These are phyloP conservation scores for Tillandsia fasciculata DNA, from an alignment of 176 grass and related monocot genomes.

Conservation along the genomic window DNA sequence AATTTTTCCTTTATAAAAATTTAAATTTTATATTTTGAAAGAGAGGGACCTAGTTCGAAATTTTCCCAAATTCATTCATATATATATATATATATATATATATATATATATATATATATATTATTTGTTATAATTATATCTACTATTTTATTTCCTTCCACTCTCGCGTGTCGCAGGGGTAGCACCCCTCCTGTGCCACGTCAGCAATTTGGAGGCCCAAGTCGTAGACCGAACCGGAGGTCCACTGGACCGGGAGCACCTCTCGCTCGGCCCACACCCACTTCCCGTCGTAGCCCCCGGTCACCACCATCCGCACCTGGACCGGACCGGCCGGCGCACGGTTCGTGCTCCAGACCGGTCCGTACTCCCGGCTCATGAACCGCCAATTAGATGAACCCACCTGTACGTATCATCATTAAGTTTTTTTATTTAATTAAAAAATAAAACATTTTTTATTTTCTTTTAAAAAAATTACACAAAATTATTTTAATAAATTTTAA, in stretches of 20 bases:
- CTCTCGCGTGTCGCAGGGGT: slow-evolving; percentile 52
- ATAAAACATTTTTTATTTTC: too few species aligned
- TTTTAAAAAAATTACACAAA: too few species aligned
- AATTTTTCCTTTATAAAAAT: too few species aligned
- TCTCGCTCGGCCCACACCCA: slow-evolving; percentile 61
- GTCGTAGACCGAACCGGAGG: slow-evolving; percentile 57
- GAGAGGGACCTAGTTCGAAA: too few species aligned
- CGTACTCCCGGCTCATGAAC: slow-evolving; percentile 69
- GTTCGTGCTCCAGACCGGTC: slow-evolving; percentile 75
- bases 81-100: too few species aligned
- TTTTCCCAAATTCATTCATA: too few species aligned
- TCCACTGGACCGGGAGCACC: slow-evolving; percentile 45
- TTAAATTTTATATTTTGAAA: too few species aligned
- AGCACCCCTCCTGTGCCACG: slow-evolving; percentile 60
- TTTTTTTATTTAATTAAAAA: too few species aligned
- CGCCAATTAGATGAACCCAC: slow-evolving; percentile 63
- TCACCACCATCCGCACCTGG: slow-evolving; percentile 74
- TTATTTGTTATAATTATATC: too few species aligned
- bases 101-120: too few species aligned
- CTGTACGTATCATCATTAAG: slow-evolving; percentile 10
- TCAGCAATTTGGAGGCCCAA: slow-evolving; percentile 55
- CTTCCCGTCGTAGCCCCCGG: slow-evolving; percentile 87
- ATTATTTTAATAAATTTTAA: too few species aligned
- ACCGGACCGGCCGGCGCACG: slow-evolving; percentile 59
- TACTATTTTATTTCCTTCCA: slow-evolving; percentile 29